Evolutionary conservation across 495 filamentous ascomycete species (phyloP), one percentile per base, ranked within the genome.

Genomic region (Penicillium bialowiezense): DNA sequence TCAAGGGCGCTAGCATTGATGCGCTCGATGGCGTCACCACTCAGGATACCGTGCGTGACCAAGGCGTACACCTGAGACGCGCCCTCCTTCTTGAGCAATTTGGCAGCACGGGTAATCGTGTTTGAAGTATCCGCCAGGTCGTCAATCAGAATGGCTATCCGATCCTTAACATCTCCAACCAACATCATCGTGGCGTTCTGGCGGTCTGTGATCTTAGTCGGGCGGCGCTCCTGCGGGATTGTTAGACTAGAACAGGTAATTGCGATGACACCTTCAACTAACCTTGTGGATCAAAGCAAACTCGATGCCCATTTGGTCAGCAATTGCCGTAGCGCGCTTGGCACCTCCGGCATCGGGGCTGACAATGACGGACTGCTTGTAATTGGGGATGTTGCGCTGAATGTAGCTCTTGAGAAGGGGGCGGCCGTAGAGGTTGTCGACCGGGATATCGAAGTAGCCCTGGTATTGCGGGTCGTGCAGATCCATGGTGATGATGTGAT

Each of bases 141-240:
- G 66, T 98, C 93, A 54, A 98, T 81, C 37, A 98, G 73, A 59
- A 98, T 95, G 35, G 90, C 84, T 40, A 87, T 87, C 50, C 88
- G 86, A 37, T 84, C 79, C 13, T 79, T 75, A 18, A 98, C 89
- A 61, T 95, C 82, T 44, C 93, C 93, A 7, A 98, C 95, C 18
- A 98, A 80, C 88, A 97, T 96, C 93, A 98, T 97, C 26, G 89
- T 89, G 13, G 93, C 92, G 69, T 97, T 96, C 68, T 96, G 93
- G 33, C 90, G 86, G 64, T 96, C 90, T 13, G 84, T 88, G 67
- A 95, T 91, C 47, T 87, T 86, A 33, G 90, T 97, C n/a, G 91
- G 90, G 26, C 93, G 90, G 49, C 93, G 92, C 79, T 98, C 93
- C 91, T 96, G 44, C 10, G 31, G 19, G 38, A 20, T 34, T 43